Evolutionary conservation across 345 rosid species (phyloP).

Genomic region (Hibiscus mutabilis): DNA sequence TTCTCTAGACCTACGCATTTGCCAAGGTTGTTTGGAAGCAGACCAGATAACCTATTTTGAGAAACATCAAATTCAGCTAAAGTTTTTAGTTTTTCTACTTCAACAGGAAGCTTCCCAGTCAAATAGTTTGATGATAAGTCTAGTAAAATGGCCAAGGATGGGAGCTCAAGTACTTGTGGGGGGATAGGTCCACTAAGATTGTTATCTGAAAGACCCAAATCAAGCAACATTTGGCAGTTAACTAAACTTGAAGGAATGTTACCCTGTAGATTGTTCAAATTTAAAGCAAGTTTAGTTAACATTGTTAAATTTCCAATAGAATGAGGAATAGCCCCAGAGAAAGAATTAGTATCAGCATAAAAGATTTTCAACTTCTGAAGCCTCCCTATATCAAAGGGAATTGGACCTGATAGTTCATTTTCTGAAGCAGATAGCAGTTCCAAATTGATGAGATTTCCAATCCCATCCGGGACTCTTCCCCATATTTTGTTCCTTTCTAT

Average conservation of each 20-base stretch:
- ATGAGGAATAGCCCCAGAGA: not conserved
- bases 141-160: not conserved
- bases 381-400: not conserved
- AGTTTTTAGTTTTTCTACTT: not conserved
- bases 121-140: not conserved
- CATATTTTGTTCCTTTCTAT: not conserved
- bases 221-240: not conserved
- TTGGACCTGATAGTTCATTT: not conserved
- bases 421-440: not conserved
- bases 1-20: conserved; percentile 14
- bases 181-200: not conserved
- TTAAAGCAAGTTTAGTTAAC: not conserved
- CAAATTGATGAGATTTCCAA: not conserved
- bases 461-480: conserved; percentile 15
- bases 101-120: not conserved
- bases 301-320: not conserved
- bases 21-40: conserved; percentile 21
- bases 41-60: not conserved
- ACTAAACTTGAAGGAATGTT: not conserved
- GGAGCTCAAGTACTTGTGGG: not conserved
- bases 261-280: not conserved
- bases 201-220: not conserved
- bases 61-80: not conserved
- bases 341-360: not conserved
- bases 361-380: not conserved